phyloP scores from a whole-genome alignment of 2,329 filamentous ascomycete species.

The Cladosporium colombiae region DNA sequence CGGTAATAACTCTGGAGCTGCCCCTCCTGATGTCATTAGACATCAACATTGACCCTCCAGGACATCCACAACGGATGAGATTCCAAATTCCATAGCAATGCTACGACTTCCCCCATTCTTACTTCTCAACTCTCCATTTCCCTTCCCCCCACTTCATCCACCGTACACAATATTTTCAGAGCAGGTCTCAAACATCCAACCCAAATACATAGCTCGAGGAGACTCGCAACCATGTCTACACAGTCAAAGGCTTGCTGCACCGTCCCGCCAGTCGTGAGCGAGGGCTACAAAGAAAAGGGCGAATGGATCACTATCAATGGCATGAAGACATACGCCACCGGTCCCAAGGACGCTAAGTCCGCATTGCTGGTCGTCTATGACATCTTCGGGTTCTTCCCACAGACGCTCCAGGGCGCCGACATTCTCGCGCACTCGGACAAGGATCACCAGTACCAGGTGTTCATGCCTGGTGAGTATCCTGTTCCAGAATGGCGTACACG shows the following conservation, averaged over 20 bases:
- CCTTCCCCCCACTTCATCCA: background rate
- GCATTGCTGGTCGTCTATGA: constrained; percentile 62
- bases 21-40: constrained; percentile 7
- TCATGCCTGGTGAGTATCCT: constrained; percentile 62
- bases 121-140: constrained; percentile 9
- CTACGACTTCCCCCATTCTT: constrained; percentile 13
- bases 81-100: constrained; percentile 18
- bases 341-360: constrained; percentile 54
- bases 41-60: background rate
- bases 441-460: constrained; percentile 68
- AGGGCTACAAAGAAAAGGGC: constrained; percentile 59
- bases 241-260: constrained; percentile 48
- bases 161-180: background rate
- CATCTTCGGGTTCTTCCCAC: constrained; percentile 65
- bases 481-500: background rate
- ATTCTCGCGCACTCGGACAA: constrained; percentile 59
- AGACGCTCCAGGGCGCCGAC: constrained; percentile 64
- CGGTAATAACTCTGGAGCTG: constrained; percentile 2
- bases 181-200: background rate
- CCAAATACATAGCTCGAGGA: background rate
- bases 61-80: background rate
- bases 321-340: constrained; percentile 64
- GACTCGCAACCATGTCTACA: constrained; percentile 32
- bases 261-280: constrained; percentile 50
- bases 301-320: constrained; percentile 61